Evolutionary conservation across 192 early-diverging fungal genomes (phyloP), one percentile per base, ranked within the genome.

Genomic region (Thoreauomyces humboldtii): DNA sequence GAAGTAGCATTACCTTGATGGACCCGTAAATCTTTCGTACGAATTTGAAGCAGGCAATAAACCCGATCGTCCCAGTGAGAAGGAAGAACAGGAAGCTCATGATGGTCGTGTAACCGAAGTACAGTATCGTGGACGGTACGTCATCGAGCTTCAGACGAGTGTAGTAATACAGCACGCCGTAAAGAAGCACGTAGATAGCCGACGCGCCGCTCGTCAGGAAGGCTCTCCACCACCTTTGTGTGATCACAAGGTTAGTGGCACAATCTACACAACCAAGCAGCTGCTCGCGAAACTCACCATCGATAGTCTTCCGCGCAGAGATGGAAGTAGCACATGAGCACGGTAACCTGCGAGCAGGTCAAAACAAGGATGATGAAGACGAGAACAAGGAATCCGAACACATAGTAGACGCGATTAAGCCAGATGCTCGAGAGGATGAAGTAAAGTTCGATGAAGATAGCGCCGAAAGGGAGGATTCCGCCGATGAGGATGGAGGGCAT

Each of bases 141-240:
- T 84, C 79, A 4, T 71, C 63, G 11, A 88, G 81, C 11, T 77
- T 78, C 17, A 95, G 73, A 22, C 81, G 74, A 12, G 81, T 89
- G 24, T 78, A 75, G 72, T 87, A 88, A 69, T 89, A 95, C 45
- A 82, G 70, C 59, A 91, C 77, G 41, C 88, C 76, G 76, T 95
- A 94, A 36, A 86, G 69, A 67, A 92, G 91, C 34, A 93, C 84
- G 73, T 93, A 95, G 53, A 88, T 42, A 9, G 86, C 82, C 7
- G 84, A 90, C 47, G 86, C 85, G 11, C 80, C 91, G 7, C 86
- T 81, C 5, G 89, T 86, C 15, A 88, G 78, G 76, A 93, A 96
- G 4, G 91, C 84, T 45, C 88, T 73, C 95, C 95, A 98, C 93
- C 93, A 95, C 91, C 91, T 90, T 43, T 17, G 9, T n/a, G n/a